A percentile compares a stretch with the other conserved stretches of the same genome.
phyloP scores from a whole-genome alignment of 1,284 basidiomycete genomes.

The Mycena citricolor region DNA sequence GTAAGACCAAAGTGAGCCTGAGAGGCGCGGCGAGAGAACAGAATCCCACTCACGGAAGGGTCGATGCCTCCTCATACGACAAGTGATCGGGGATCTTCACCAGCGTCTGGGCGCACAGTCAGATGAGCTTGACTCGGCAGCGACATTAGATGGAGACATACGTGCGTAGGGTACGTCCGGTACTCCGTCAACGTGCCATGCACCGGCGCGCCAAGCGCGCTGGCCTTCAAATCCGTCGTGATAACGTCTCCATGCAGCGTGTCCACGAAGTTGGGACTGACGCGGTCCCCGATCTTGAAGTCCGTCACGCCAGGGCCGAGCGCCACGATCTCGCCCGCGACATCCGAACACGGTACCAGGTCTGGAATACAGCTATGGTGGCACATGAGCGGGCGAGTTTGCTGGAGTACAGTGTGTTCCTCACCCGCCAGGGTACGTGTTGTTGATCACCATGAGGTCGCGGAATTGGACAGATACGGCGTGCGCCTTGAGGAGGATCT shows the following conservation, averaged over 20 bases:
- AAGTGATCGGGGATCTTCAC: constrained; percentile 46
- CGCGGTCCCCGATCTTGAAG: constrained; percentile 57
- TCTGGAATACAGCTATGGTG: constrained; percentile 26
- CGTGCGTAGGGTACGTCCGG: constrained; percentile 43
- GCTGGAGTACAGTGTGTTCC: neutral
- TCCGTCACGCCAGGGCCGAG: constrained; percentile 41
- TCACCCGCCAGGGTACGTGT: constrained; percentile 28
- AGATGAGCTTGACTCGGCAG: neutral
- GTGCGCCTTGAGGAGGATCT: constrained; percentile 7
- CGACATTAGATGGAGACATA: constrained; percentile 27
- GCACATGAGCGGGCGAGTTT: neutral
- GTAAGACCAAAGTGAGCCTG: neutral
- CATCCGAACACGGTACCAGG: constrained; percentile 58
- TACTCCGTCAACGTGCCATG: constrained; percentile 61
- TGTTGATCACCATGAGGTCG: constrained; percentile 38
- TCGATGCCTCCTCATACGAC: constrained; percentile 50
- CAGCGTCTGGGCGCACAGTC: constrained; percentile 33
- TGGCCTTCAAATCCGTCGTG: constrained; percentile 11
- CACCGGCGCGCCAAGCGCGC: constrained; percentile 40
- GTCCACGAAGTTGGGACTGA: constrained; percentile 43
- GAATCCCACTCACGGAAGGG: constrained; percentile 39
- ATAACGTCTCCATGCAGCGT: constrained; percentile 1
- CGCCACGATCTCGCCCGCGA: constrained; percentile 59
- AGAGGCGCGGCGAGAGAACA: neutral
- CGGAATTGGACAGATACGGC: constrained; percentile 44